These are phyloP conservation scores for Tylopilus felleus DNA, from an alignment of 768 basidiomycete genomes.

Conservation along the genomic window DNA sequence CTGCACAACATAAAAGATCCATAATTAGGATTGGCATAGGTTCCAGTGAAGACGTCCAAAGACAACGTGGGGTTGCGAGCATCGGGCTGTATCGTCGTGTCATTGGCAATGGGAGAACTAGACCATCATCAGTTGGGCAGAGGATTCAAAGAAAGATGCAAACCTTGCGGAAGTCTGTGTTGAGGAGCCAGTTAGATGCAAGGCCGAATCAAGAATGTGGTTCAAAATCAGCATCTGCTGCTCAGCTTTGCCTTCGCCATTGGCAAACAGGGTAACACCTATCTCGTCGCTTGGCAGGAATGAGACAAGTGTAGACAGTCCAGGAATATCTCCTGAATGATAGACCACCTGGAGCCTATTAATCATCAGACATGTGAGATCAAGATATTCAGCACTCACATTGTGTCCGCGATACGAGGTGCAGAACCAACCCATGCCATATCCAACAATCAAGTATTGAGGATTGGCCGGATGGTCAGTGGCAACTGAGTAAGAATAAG, in stretches of 20 bases:
- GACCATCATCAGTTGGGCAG: neutral
- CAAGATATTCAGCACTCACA: slow-evolving; percentile 20
- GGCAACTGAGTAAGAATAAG: slow-evolving; percentile 31
- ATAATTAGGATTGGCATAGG: slow-evolving; percentile 38
- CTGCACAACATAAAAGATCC: slow-evolving; percentile 37
- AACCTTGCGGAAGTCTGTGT: slow-evolving; percentile 2
- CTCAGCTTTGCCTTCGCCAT: slow-evolving; percentile 20
- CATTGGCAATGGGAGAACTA: neutral
- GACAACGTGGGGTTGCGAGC: neutral
- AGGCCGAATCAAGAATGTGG: slow-evolving; percentile 25
- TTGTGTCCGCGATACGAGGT: slow-evolving; percentile 40
- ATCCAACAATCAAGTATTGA: slow-evolving; percentile 32
- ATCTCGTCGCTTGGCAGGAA: slow-evolving; percentile 37
- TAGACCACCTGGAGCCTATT: slow-evolving; percentile 29
- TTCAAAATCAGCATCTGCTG: slow-evolving; percentile 6
- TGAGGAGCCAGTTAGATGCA: slow-evolving; percentile 5
- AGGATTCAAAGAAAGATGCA: neutral
- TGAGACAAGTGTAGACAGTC: slow-evolving; percentile 29
- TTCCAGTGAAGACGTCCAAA: slow-evolving; percentile 34
- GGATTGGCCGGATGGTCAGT: slow-evolving; percentile 6
- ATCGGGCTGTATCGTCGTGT: neutral
- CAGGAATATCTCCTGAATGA: slow-evolving; percentile 36
- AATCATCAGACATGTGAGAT: neutral
- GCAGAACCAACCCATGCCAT: slow-evolving; percentile 44
- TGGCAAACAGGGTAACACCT: slow-evolving; percentile 36